Evolutionary conservation across 2,329 filamentous ascomycete species (phyloP), one percentile per base, ranked within the genome.

Genomic region (Myriangium duriaei): DNA sequence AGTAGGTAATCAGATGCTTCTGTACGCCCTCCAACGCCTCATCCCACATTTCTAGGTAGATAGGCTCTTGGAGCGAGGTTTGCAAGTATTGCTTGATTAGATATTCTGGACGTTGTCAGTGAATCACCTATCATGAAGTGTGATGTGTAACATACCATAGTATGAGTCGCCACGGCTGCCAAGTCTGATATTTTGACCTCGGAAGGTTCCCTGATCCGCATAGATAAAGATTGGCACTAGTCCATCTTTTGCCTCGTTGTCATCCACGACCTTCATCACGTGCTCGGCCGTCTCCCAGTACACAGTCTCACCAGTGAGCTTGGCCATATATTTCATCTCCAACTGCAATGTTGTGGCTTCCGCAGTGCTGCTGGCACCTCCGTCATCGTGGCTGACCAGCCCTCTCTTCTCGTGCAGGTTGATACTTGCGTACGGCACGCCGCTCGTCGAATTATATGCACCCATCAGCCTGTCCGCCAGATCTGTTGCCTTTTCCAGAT

Each of bases 51-150:
- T 91, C 82, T 47, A 79, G 69, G 59, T 98, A 98, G 11, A 96
- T 63, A 0, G 76, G 69, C 57, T 98, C 88, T 52, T 87, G 70
- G 55, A 81, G 76, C 40, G 82, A 83, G 10, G 91, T 98, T 60
- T 98, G 91, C 13, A 95, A 69, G 56, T 93, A 96, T 58, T 98
- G 91, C 64, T 98, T 98, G 67, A 96, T 92, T 35, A 98, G 74
- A 58, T 98, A 98, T 62, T 98, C 85, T 66, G 21, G 21, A 7
- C 21, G 21, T 7, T 26, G 7, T 26, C 21, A 26, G n/a, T n/a
- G n/a, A 26, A 26, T 26, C 21, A 7, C 7, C 21, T 7, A 7
- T 26, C 21, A 7, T 26, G 7, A 26, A 7, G 7, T 26, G 21
- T n/a, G 10, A 4, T 19, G 17, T 2, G 14, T 15, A 3, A 30